Evolutionary conservation across 306 rosid genomes (phyloP), one percentile per base, ranked within the genome.

Genomic region (Dalbergia cochinchinensis): DNA sequence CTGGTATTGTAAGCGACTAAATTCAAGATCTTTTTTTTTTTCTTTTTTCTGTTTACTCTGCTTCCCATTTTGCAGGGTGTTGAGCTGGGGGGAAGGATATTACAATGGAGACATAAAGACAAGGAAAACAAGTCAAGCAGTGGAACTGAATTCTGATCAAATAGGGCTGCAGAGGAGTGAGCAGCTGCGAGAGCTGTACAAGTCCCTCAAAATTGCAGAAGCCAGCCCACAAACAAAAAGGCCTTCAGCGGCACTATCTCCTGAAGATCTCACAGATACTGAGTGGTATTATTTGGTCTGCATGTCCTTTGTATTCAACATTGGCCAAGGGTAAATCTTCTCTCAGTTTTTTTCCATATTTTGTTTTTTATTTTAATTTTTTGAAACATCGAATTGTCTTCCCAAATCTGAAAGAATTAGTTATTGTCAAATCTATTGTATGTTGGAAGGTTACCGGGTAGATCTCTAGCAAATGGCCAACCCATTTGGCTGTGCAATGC

Each of bases 201-300:
- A 82, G 71, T 87, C 97, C 34, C 94, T 94, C 53, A 82, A 90
- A 73, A 76, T 85, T 44, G 83, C 84, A 55, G 97, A 91, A 77
- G 78, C 89, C 62, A 90, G 16, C 68, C 90, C 91, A 8, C 94
- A 83, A 72, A 69, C 87, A 4, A 90, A 86, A 86, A 85, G 89
- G 92, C 97, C 95, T 73, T 90, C 95, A 4, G 94, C 87, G 8
- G 77, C 97, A 47, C 87, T 94, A 22, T 87, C 97, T 44, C 98
- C 98, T 0, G 98, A 94, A 74, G 98, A 94, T 78, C 95, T 94
- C 57, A 87, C 95, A 11, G 94, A 91, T 78, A 82, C 98, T 0
- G 98, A 94, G 80, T 94, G 98, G 98, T 94, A 91, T 65, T 94
- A 94, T 91, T 89, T 94, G 82, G 97, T 94, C 76, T 94, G 98